Conservation (phyloP, 352 stramenopile genomes). For the Phytophthora palmivora region DNA sequence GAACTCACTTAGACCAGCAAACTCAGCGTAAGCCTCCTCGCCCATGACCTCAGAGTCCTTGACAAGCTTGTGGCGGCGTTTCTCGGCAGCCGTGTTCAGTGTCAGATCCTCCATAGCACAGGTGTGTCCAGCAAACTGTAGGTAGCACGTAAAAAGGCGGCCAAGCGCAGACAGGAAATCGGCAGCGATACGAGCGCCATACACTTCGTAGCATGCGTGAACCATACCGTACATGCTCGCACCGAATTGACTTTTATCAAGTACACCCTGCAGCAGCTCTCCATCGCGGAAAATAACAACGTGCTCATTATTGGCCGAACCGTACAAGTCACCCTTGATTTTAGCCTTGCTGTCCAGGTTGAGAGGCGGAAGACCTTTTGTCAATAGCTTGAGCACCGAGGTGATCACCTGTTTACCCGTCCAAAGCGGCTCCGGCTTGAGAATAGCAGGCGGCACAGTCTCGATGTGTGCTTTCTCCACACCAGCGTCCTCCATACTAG, state of each 20-base stretch:
- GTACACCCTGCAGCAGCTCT: conserved; percentile 96
- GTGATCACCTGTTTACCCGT: conserved; percentile 99
- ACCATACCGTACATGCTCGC: conserved; percentile 98
- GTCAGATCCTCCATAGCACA: conserved; percentile 99
- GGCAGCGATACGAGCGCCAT: conserved; percentile 82
- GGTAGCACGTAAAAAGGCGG: conserved; percentile 97
- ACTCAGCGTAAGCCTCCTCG: conserved; percentile 88
- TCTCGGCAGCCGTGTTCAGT: conserved; percentile 94
- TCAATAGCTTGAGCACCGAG: conserved; percentile 96
- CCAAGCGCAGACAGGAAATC: conserved; percentile 85
- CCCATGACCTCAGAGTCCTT: conserved; percentile 78
- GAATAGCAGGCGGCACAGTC: conserved; percentile 96
- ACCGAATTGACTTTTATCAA: conserved; percentile 99
- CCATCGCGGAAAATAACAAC: conserved; percentile 96
- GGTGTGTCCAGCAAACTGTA: conserved; percentile 98
- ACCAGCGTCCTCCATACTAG: conserved; percentile 95
- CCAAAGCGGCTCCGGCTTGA: conserved; percentile 97
- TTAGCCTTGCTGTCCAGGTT: conserved; percentile 96
- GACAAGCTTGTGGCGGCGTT: conserved; percentile 91
- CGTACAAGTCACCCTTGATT: conserved; percentile 96
- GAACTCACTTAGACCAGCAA: conserved; percentile 78
- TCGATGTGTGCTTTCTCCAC: conserved; percentile 92
- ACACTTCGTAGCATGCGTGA: conserved; percentile 96
- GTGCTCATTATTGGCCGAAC: conserved; percentile 95
- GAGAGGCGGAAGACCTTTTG: conserved; percentile 89